A percentile compares a stretch with the other conserved stretches of the same genome.
These are phyloP conservation scores for Venturia carpophila DNA, from an alignment of 2,329 filamentous ascomycete species.

Conservation along the genomic window DNA sequence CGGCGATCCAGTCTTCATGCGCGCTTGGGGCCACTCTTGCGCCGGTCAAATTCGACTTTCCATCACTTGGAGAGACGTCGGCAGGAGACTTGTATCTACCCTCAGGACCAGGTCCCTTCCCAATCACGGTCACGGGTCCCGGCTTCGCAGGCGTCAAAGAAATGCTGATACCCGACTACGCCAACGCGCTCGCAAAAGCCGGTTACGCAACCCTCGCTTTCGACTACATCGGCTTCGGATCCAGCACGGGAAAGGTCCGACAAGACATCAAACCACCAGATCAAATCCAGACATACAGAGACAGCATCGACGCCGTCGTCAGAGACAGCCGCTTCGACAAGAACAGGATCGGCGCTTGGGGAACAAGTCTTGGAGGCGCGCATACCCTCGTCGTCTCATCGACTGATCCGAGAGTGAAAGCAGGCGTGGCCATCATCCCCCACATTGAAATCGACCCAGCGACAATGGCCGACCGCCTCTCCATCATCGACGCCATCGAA, in stretches of 20 bases:
- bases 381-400: slow-evolving; percentile 13
- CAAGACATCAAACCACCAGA: slow-evolving; percentile 8
- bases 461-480: not conserved
- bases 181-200: slow-evolving; percentile 1
- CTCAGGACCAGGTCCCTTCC: not conserved
- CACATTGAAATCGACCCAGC: slow-evolving; percentile 6
- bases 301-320: slow-evolving; percentile 6
- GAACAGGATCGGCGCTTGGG: slow-evolving; percentile 11
- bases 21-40: not conserved
- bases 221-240: slow-evolving; percentile 14
- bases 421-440: slow-evolving; percentile 10
- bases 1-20: not conserved
- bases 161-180: slow-evolving; percentile 16
- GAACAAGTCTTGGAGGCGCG: slow-evolving; percentile 12
- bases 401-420: slow-evolving; percentile 8
- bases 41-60: not conserved
- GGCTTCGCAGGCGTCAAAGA: slow-evolving; percentile 16
- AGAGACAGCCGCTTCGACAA: slow-evolving; percentile 10
- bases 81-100: slow-evolving; percentile 13
- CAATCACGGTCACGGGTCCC: slow-evolving; percentile 10
- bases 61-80: slow-evolving; percentile 4
- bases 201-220: slow-evolving; percentile 11
- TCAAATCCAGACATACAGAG: slow-evolving; percentile 11
- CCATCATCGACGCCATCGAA: slow-evolving; percentile 10
- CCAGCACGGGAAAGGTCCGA: slow-evolving; percentile 1